Conservation (phyloP, 164 flowering plant species). For the Warburgia ugandensis region DNA sequence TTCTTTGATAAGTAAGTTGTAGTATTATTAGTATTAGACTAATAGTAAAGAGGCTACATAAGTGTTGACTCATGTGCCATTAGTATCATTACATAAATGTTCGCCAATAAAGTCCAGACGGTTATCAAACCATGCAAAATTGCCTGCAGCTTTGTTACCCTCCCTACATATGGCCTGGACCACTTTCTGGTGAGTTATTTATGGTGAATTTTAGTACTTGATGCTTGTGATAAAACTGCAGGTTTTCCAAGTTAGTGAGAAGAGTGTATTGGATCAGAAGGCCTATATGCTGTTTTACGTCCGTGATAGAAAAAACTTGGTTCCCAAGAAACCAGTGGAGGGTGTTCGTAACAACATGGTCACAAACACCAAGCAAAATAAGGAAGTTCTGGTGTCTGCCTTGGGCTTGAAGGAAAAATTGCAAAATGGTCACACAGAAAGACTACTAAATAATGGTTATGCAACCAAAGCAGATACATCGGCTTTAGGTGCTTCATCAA, state of each 20-base stretch:
- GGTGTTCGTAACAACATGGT: conserved; percentile 23
- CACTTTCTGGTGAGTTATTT: background rate
- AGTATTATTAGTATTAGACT: no score
- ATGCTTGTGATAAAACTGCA: conserved; percentile 22
- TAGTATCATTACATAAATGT: no score
- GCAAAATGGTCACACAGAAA: conserved; percentile 22
- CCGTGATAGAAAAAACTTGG: conserved; percentile 44
- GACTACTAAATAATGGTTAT: conserved; percentile 10
- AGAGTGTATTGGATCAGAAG: conserved; percentile 67
- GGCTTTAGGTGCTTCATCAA: background rate
- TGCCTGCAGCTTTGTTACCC: no score
- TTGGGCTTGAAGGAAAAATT: conserved; percentile 14
- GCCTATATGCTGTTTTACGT: conserved; percentile 97
- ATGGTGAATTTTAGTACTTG: background rate
- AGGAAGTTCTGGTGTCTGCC: conserved; percentile 9
- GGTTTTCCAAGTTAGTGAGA: conserved; percentile 79
- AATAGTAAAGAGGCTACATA: no score
- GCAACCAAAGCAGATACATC: conserved; percentile 6
- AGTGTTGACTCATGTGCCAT: no score
- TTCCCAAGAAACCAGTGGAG: conserved; percentile 35
- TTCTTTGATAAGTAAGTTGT: no score
- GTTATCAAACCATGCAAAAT: no score
- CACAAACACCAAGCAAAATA: conserved; percentile 19
- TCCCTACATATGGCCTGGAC: background rate
- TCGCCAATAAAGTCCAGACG: no score